Conservation (phyloP, 176 grass and related monocot genomes). For the Raddia guianensis region DNA sequence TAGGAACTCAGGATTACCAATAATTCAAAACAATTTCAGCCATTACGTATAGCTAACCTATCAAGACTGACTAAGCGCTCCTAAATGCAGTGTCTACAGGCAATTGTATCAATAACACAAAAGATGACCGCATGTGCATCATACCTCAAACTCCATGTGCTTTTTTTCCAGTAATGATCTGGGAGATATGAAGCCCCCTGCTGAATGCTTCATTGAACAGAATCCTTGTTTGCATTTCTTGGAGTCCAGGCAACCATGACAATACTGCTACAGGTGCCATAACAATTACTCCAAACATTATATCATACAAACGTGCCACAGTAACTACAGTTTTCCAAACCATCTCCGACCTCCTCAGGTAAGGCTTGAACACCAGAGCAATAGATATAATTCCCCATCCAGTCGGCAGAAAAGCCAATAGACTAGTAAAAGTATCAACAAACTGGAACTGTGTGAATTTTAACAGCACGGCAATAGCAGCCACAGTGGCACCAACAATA, state of each 20-base stretch:
- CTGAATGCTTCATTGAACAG: constrained; percentile 97
- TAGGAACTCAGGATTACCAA: background rate
- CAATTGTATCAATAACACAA: background rate
- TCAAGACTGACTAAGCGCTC: background rate
- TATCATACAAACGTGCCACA: constrained; percentile 84
- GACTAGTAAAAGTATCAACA: constrained; percentile 77
- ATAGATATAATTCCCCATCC: constrained; percentile 96
- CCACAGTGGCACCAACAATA: constrained; percentile 53
- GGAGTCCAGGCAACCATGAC: constrained; percentile 93
- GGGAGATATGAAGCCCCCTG: constrained; percentile 83
- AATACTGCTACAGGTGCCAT: constrained; percentile 85
- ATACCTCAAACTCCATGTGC: constrained; percentile 68
- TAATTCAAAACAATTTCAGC: constrained; percentile 12
- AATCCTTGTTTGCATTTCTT: constrained; percentile 98
- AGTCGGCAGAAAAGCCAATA: constrained; percentile 90
- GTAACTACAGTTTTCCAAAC: constrained; percentile 78
- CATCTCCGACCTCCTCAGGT: constrained; percentile 66
- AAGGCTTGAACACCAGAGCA: constrained; percentile 83
- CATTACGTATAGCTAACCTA: background rate
- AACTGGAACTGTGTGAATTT: constrained; percentile 73
- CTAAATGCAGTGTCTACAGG: background rate
- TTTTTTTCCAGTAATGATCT: constrained; percentile 88
- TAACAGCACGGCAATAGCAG: constrained; percentile 66
- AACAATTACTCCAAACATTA: constrained; percentile 85
- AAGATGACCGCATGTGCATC: constrained; percentile 25